Evolutionary conservation across 2,329 filamentous ascomycete species (phyloP).

Genomic region (Scedosporium aurantiacum): DNA sequence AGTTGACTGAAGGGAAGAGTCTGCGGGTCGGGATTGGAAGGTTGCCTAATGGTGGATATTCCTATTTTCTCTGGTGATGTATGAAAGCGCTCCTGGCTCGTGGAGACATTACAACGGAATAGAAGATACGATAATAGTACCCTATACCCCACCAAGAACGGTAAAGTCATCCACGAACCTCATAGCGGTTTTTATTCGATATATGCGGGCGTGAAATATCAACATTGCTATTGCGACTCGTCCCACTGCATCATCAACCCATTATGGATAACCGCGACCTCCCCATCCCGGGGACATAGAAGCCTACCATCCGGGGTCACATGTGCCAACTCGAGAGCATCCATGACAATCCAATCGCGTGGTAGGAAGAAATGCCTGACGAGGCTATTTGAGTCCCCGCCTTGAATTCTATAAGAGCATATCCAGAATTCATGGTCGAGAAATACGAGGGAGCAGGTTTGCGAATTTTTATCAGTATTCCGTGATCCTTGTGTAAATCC

Average conservation of each 20-base stretch:
- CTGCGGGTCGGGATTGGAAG: background rate
- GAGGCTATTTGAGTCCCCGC: background rate
- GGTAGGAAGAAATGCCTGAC: constrained; percentile 16
- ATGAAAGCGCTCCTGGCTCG: too few relatives aligned
- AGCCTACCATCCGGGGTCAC: constrained; percentile 14
- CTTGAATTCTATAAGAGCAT: background rate
- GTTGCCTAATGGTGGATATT: background rate
- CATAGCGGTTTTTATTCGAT: too few relatives aligned
- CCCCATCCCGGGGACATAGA: constrained; percentile 17
- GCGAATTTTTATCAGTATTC: background rate
- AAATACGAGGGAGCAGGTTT: background rate
- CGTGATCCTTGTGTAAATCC: too few relatives aligned
- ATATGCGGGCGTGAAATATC: too few relatives aligned
- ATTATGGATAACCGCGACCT: constrained; percentile 10
- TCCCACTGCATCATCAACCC: background rate
- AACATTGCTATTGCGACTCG: background rate
- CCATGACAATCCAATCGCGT: constrained; percentile 17
- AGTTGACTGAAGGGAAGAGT: background rate
- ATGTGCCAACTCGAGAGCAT: constrained; percentile 11
- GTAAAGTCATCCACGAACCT: too few relatives aligned
- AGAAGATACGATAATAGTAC: too few relatives aligned
- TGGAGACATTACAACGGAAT: too few relatives aligned
- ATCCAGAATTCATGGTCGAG: background rate
- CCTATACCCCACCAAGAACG: too few relatives aligned
- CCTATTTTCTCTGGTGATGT: background rate